A percentile compares a stretch with the other conserved stretches of the same genome.
These are phyloP conservation scores for Sporobolomyces phaffii DNA, from an alignment of 768 basidiomycete genomes.

Conservation along the genomic window DNA sequence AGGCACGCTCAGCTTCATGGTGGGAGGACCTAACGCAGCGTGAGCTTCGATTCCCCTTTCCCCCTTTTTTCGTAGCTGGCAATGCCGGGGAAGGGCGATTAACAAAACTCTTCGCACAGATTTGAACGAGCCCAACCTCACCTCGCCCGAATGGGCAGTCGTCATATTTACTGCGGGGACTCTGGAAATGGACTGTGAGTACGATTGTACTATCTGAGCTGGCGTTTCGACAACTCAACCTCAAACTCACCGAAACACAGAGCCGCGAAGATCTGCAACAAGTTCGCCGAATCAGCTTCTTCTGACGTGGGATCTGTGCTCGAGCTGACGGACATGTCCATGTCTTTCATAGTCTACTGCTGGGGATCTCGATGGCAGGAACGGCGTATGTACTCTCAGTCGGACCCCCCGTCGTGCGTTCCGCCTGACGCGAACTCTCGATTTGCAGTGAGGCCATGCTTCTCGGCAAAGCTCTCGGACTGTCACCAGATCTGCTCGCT, in stretches of 20 bases:
- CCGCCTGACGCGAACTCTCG: neutral
- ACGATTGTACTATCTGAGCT: neutral
- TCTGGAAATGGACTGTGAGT: slow-evolving; percentile 64
- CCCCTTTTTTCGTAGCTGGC: too few species aligned
- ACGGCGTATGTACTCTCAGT: slow-evolving; percentile 26
- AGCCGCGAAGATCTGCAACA: slow-evolving; percentile 87
- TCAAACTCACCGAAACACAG: neutral
- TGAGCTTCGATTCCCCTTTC: slow-evolving; percentile 46
- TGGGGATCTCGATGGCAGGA: slow-evolving; percentile 54
- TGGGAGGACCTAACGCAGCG: slow-evolving; percentile 64
- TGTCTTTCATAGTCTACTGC: slow-evolving; percentile 44
- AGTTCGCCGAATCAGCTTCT: slow-evolving; percentile 51
- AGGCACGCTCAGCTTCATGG: slow-evolving; percentile 82
- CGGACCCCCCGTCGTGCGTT: too few species aligned
- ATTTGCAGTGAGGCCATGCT: slow-evolving; percentile 67
- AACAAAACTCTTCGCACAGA: neutral
- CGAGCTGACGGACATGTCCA: neutral
- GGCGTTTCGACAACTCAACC: neutral
- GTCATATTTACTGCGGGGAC: slow-evolving; percentile 74
- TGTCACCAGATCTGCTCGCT: slow-evolving; percentile 68
- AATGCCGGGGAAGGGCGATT: slow-evolving; percentile 28
- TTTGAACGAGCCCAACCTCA: slow-evolving; percentile 53
- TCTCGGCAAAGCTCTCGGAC: slow-evolving; percentile 71
- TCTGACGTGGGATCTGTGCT: neutral
- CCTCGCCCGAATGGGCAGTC: slow-evolving; percentile 68